A percentile compares a stretch with the other conserved stretches of the same genome.
These are phyloP conservation scores for Manihot esculenta DNA, from an alignment of 441 rosid species.

Conservation along the genomic window DNA sequence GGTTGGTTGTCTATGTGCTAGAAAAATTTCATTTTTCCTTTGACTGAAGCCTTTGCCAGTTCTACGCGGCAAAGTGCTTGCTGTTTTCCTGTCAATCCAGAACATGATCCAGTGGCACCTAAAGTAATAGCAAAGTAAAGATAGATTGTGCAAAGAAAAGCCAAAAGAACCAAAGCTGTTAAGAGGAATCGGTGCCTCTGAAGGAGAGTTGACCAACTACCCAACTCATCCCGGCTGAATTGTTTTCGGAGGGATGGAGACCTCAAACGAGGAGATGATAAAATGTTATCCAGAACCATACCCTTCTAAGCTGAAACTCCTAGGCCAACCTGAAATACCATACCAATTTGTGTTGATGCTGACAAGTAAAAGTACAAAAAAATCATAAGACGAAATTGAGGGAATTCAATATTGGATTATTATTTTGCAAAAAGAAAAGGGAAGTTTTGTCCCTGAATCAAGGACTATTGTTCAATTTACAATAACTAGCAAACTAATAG, in stretches of 20 bases:
- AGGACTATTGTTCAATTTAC: not conserved
- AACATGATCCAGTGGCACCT: slow-evolving; percentile 58
- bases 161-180: slow-evolving; percentile 68
- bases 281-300: slow-evolving; percentile 74
- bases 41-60: slow-evolving; percentile 47
- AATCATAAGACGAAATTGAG: not conserved
- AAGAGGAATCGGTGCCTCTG: slow-evolving; percentile 80
- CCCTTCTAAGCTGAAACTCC: slow-evolving; percentile 18
- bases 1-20: slow-evolving; percentile 24
- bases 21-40: slow-evolving; percentile 70
- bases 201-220: slow-evolving; percentile 68
- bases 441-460: not conserved
- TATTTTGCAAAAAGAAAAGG: not conserved
- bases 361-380: not conserved
- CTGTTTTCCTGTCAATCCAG: slow-evolving; percentile 52
- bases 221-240: slow-evolving; percentile 63
- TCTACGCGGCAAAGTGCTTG: slow-evolving; percentile 57
- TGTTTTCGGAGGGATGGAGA: slow-evolving; percentile 62
- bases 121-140: slow-evolving; percentile 87
- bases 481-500: not conserved
- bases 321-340: slow-evolving; percentile 31
- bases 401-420: not conserved
- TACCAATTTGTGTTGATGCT: not conserved
- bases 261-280: slow-evolving; percentile 75
- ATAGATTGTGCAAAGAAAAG: slow-evolving; percentile 80